phyloP scores from a whole-genome alignment of 2,329 filamentous ascomycete species.

The Bipolaris bicolor region DNA sequence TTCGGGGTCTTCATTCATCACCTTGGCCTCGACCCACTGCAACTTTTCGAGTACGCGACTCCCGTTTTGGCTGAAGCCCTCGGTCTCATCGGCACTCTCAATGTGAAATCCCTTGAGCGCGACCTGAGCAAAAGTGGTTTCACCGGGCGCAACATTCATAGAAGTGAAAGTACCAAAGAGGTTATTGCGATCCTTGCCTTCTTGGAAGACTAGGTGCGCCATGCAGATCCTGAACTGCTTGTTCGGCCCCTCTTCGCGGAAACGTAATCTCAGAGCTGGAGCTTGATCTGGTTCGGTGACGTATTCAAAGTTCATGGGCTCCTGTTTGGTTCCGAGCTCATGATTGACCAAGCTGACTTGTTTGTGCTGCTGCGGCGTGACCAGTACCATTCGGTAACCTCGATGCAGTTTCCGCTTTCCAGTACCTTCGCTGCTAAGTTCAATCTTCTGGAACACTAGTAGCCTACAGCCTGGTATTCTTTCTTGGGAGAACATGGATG shows the following conservation, averaged over 20 bases:
- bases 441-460: conserved; percentile 74
- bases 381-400: conserved; percentile 78
- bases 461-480: conserved; percentile 73
- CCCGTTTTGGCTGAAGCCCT: conserved; percentile 48
- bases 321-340: conserved; percentile 63
- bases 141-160: conserved; percentile 69
- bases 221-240: conserved; percentile 57
- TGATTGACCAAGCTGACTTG: conserved; percentile 79
- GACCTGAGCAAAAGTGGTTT: conserved; percentile 74
- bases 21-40: conserved; percentile 69
- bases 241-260: conserved; percentile 64
- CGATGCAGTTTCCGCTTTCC: conserved; percentile 76
- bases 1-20: conserved; percentile 73
- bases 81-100: conserved; percentile 61
- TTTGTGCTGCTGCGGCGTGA: conserved; percentile 78
- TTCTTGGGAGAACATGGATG: conserved; percentile 77
- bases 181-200: conserved; percentile 71
- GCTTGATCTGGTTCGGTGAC: conserved; percentile 64
- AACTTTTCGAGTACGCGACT: conserved; percentile 53
- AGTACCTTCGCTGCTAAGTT: conserved; percentile 72
- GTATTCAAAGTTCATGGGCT: conserved; percentile 79
- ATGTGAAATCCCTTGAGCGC: conserved; percentile 70
- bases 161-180: conserved; percentile 78
- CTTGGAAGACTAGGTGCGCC: conserved; percentile 78
- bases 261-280: conserved; percentile 72